Conservation (phyloP, 441 rosid genomes). For the Metrosideros polymorpha region DNA sequence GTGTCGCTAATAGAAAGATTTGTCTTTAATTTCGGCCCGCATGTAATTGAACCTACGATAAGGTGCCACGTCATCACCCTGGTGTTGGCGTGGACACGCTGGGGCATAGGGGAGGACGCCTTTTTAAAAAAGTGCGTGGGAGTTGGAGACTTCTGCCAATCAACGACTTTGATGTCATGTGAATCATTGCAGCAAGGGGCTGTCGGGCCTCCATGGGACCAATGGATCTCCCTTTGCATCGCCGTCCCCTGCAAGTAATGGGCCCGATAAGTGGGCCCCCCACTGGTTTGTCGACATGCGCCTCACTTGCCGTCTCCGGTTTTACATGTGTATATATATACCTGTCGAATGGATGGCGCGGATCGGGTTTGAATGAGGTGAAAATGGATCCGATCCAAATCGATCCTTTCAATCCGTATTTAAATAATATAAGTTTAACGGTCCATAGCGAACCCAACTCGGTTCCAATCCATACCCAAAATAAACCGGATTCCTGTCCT, state of each 20-base stretch:
- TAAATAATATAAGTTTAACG: neutral
- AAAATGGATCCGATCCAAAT: neutral
- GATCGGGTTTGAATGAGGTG: neutral
- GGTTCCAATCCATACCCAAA: neutral
- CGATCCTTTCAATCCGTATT: neutral
- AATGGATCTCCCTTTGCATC: neutral
- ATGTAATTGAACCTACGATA: too few species aligned
- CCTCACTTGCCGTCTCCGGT: neutral
- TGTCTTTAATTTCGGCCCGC: too few species aligned
- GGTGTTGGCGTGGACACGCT: too few species aligned
- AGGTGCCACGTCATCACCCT: too few species aligned
- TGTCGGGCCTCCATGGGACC: neutral
- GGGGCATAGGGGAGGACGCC: neutral
- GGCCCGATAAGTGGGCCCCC: neutral
- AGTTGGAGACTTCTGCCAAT: neutral
- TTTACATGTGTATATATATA: too few species aligned
- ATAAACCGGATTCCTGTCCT: neutral
- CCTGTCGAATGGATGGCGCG: neutral
- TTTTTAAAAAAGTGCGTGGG: neutral
- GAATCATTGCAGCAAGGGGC: neutral
- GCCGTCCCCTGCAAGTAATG: neutral
- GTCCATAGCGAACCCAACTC: neutral
- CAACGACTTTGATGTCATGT: neutral
- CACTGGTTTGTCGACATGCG: neutral
- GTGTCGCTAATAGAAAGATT: too few species aligned